A percentile compares a stretch with the other conserved stretches of the same genome.
These are phyloP conservation scores for Trichaptum fuscoviolaceum DNA, from an alignment of 768 basidiomycete species.

Conservation along the genomic window DNA sequence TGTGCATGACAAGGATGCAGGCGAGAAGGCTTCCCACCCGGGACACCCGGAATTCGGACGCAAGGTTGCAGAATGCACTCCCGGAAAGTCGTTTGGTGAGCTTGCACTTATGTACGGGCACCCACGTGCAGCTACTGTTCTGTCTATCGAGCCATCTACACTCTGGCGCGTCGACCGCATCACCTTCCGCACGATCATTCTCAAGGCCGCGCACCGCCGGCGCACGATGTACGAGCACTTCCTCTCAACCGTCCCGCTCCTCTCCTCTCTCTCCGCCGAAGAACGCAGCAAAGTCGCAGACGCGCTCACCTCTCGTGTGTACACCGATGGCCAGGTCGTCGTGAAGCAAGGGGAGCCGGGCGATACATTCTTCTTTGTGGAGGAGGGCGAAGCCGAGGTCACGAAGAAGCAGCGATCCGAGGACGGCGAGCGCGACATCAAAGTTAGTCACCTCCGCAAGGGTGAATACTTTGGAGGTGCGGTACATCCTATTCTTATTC, in stretches of 20 bases:
- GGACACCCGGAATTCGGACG: conserved; percentile 70
- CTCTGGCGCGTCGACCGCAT: conserved; percentile 96
- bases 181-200: conserved; percentile 96
- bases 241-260: conserved; percentile 82
- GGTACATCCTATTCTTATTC: conserved; percentile 19
- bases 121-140: conserved; percentile 89
- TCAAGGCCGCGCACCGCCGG: conserved; percentile 86
- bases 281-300: conserved; percentile 98
- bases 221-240: conserved; percentile 97
- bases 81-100: conserved; percentile 90
- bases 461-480: conserved; percentile 98
- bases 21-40: conserved; percentile 52
- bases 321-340: conserved; percentile 80
- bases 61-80: conserved; percentile 78
- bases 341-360: conserved; percentile 93
- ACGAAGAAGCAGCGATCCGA: conserved; percentile 66
- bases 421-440: conserved; percentile 57
- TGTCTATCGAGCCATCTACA: conserved; percentile 75
- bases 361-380: conserved; percentile 96
- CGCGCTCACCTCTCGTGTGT: conserved; percentile 79
- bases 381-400: conserved; percentile 87
- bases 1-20: not conserved
- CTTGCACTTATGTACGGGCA: conserved; percentile 98
- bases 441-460: conserved; percentile 72
- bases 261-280: conserved; percentile 78